Conservation (phyloP, 306 rosid genomes). For the Inga leiocalycina region DNA sequence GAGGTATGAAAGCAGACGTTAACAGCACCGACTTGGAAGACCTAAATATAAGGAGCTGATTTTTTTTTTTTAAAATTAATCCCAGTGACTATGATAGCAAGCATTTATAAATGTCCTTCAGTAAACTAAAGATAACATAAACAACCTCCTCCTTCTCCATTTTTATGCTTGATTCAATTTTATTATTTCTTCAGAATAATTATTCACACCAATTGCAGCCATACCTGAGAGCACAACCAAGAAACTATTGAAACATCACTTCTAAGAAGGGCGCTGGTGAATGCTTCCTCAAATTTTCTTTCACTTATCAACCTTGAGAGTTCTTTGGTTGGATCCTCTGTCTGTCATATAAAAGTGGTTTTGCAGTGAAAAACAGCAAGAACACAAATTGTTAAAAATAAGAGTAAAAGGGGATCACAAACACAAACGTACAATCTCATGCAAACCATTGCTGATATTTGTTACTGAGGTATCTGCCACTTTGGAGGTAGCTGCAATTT, state of each 20-base stretch:
- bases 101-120: not conserved
- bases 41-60: not conserved
- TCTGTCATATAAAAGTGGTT: constrained; percentile 38
- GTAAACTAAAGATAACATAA: not conserved
- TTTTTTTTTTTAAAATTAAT: not conserved
- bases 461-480: constrained; percentile 50
- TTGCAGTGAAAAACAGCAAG: constrained; percentile 16
- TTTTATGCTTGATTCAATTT: not conserved
- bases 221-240: constrained; percentile 83
- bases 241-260: constrained; percentile 69
- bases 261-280: constrained; percentile 64
- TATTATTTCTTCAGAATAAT: constrained; percentile 24
- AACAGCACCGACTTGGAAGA: not conserved
- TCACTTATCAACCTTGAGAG: constrained; percentile 62
- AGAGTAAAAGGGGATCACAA: constrained; percentile 21
- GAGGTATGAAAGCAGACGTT: constrained; percentile 15
- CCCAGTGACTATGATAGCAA: not conserved
- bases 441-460: constrained; percentile 61
- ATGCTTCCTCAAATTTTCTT: constrained; percentile 71
- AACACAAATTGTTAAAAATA: not conserved
- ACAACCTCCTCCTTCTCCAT: constrained; percentile 2
- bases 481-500: constrained; percentile 56
- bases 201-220: constrained; percentile 28
- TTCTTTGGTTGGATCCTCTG: constrained; percentile 73
- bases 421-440: constrained; percentile 54